Percentiles rank a stretch among this genome's conserved stretches.
Conservation (phyloP, 75 land plant genomes). For the Adiantum capillusveneris region DNA sequence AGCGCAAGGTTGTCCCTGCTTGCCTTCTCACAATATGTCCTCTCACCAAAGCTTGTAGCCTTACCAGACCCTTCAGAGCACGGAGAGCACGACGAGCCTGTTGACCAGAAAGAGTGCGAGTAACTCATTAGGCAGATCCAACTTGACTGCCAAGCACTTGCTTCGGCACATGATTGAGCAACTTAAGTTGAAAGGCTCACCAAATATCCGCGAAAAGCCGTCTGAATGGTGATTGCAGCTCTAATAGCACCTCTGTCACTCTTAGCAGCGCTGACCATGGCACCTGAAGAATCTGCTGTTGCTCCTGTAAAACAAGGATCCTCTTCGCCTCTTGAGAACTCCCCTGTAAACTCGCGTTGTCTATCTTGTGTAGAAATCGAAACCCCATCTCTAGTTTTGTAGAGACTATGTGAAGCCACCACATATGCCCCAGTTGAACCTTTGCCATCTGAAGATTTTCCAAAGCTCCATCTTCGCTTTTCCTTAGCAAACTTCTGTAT, state of each 20-base stretch:
- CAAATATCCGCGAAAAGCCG: conserved; percentile 58
- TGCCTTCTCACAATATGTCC: conserved; percentile 78
- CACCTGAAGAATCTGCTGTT: too few species aligned
- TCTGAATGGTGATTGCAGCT: conserved; percentile 56
- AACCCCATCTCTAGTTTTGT: too few species aligned
- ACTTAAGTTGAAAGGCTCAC: conserved; percentile 14
- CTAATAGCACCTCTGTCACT: not conserved
- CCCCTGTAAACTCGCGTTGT: too few species aligned
- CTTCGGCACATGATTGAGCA: not conserved
- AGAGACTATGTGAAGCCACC: too few species aligned
- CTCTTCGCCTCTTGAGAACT: not conserved
- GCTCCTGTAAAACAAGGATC: not conserved
- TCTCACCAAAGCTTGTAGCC: conserved; percentile 76
- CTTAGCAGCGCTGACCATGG: too few species aligned
- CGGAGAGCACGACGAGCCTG: conserved; percentile 81
- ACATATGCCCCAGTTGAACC: not conserved
- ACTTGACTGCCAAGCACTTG: not conserved
- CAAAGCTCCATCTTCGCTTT: conserved; percentile 14
- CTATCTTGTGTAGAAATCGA: not conserved
- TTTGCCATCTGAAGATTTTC: conserved; percentile 2
- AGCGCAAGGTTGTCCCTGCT: conserved; percentile 66
- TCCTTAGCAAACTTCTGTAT: not conserved
- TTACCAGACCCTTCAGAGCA: conserved; percentile 81
- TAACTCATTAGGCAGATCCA: too few species aligned
- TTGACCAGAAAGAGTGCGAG: not conserved